These are phyloP conservation scores for Tanacetum coccineum DNA, from an alignment of 129 eudicot species.

Conservation along the genomic window DNA sequence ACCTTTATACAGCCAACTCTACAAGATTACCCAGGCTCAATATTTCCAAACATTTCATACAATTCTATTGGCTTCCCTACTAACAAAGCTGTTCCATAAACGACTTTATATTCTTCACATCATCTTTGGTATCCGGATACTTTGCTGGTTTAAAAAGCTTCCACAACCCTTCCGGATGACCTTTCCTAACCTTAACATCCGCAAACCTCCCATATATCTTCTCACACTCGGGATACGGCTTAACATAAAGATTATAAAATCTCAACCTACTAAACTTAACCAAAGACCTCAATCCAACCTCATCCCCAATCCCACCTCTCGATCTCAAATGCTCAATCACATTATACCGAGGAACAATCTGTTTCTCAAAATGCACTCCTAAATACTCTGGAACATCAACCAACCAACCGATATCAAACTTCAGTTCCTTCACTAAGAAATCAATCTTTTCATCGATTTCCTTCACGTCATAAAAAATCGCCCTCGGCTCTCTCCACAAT, in stretches of 20 bases:
- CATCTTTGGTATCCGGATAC: slow-evolving; percentile 51
- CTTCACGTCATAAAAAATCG: slow-evolving; percentile 44
- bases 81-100: slow-evolving; percentile 46
- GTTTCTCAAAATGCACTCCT: slow-evolving; percentile 78
- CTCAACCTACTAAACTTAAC: slow-evolving; percentile 69
- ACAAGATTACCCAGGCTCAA: neutral
- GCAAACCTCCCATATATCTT: slow-evolving; percentile 65
- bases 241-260: slow-evolving; percentile 86
- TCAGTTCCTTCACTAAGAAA: slow-evolving; percentile 54
- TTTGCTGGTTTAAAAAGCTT: slow-evolving; percentile 71
- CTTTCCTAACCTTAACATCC: slow-evolving; percentile 34
- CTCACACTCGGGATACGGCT: slow-evolving; percentile 92
- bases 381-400: slow-evolving; percentile 83
- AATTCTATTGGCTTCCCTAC: neutral
- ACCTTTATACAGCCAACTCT: neutral
- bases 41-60: neutral
- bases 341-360: slow-evolving; percentile 74
- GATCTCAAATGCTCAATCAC: slow-evolving; percentile 81
- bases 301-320: slow-evolving; percentile 71
- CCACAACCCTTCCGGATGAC: slow-evolving; percentile 85
- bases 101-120: slow-evolving; percentile 55
- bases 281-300: slow-evolving; percentile 56
- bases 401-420: slow-evolving; percentile 55
- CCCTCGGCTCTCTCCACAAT: slow-evolving; percentile 80
- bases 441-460: slow-evolving; percentile 76